Conservation (phyloP, 2,329 filamentous ascomycete genomes). For the Tympanopsis confertula region DNA sequence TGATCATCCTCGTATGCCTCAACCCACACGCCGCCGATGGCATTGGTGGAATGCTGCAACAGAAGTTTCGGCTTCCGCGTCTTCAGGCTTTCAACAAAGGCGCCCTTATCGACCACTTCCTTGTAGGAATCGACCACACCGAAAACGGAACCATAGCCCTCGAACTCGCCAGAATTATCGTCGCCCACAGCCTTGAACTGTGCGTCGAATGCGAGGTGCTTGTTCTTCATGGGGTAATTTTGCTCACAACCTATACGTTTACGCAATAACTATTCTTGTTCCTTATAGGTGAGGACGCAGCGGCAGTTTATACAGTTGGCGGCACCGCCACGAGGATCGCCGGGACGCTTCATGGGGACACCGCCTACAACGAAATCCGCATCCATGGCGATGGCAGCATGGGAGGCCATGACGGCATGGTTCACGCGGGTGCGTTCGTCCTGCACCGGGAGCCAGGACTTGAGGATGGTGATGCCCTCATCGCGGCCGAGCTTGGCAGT, state of each 20-base stretch:
- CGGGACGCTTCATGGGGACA: neutral
- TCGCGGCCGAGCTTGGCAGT: neutral
- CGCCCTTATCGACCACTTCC: neutral
- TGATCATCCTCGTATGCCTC: neutral
- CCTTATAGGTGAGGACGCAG: neutral
- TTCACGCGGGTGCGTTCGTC: neutral
- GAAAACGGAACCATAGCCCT: neutral
- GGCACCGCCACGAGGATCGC: neutral
- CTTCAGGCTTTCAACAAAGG: neutral
- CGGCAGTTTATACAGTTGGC: neutral
- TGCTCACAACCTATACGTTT: no score
- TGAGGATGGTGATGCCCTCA: neutral
- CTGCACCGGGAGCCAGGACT: neutral
- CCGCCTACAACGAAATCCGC: neutral
- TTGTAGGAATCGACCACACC: neutral
- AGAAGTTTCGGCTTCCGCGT: neutral
- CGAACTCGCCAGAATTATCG: neutral
- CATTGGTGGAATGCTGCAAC: neutral
- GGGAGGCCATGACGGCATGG: neutral
- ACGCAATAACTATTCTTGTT: neutral
- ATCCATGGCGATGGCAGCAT: neutral
- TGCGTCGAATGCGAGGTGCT: neutral
- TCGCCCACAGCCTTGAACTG: neutral
- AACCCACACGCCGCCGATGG: neutral
- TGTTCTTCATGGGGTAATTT: neutral